These are phyloP conservation scores for Botrytis squamosa DNA, from an alignment of 2,329 filamentous ascomycete species.

Conservation along the genomic window DNA sequence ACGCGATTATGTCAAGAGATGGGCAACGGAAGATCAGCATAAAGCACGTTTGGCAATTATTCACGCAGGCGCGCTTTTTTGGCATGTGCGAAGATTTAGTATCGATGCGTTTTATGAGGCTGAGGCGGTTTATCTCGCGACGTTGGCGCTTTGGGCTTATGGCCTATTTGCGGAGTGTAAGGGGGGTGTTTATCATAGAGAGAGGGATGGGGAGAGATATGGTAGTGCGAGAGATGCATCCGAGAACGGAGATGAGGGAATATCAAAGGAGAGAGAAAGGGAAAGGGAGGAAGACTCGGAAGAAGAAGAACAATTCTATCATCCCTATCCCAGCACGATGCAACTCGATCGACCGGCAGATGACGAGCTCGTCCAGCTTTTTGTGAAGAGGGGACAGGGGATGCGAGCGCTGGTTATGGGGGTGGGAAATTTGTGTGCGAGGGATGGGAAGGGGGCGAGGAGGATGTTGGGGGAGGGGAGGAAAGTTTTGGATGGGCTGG, in stretches of 20 bases:
- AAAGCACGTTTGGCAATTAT: conserved; percentile 57
- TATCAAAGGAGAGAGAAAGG: background rate
- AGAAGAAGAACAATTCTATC: conserved; percentile 20
- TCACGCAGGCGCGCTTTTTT: conserved; percentile 52
- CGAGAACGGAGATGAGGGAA: background rate
- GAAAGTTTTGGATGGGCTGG: background rate
- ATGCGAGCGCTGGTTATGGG: conserved; percentile 53
- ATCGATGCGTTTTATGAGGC: conserved; percentile 50
- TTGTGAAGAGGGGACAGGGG: conserved; percentile 49
- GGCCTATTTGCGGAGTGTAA: conserved; percentile 25
- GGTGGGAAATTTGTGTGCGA: conserved; percentile 50
- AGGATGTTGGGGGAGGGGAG: conserved; percentile 41
- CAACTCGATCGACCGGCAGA: conserved; percentile 55
- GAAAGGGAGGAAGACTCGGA: background rate
- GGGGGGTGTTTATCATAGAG: too few relatives aligned
- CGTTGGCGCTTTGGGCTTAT: conserved; percentile 49
- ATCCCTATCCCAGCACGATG: conserved; percentile 45
- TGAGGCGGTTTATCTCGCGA: conserved; percentile 46
- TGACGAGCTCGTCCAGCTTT: conserved; percentile 57
- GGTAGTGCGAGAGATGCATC: too few relatives aligned
- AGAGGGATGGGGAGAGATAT: background rate
- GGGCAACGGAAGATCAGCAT: conserved; percentile 52
- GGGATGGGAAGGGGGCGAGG: conserved; percentile 39
- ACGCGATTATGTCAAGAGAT: conserved; percentile 44
- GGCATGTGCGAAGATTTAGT: conserved; percentile 52